Evolutionary conservation across 1,284 basidiomycete species (phyloP), one percentile per base, ranked within the genome.

Genomic region (Ustanciosporium gigantosporum): DNA sequence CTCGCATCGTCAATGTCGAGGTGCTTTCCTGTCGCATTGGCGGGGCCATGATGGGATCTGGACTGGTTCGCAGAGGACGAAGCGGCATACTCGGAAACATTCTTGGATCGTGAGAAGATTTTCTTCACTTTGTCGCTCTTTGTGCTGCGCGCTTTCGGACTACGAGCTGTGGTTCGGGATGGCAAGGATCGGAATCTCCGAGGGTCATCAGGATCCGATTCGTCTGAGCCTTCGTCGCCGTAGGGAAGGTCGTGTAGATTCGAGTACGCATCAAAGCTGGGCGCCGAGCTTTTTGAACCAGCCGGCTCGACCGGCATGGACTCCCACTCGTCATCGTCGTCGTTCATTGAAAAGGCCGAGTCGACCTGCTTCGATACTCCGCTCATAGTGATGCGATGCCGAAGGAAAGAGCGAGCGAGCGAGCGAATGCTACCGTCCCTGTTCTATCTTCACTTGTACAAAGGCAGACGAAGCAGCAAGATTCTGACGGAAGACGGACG

Each of bases 1-100:
- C 75, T 47, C 15, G 68, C 75, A 44, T 77, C 75, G 41, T 74
- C 61, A 24, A 77, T 68, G 29, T 74, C 66, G 24, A 77, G 68
- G 16, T 70, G 69, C 29, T 48, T 45, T 8, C 75, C 75, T 1
- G 71, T 74, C 1, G 67, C 66, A 34, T 77, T 77, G 27, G 51
- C 61, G 11, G 57, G 39, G 6, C 50, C 41, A 11, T 53, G 46
- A 22, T 50, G 35, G 7, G 45, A 44, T 21, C 46, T 44, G 15
- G 41, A 19, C 8, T 21, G 21, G 14, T 35, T 23, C n/a, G 49
- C 7, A 16, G 25, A 41, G 20, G 46, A 25, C 0, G 50, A 16
- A 4, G 41, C 39, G 5, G 46, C 41, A 6, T 15, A 20, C 6
- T 27, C 32, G 4, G 24, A 29, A 15, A 20, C 43, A 22, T 21